Evolutionary conservation across 2,329 filamentous ascomycete genomes (phyloP).

Genomic region (Purpureocillium takamizusanense): DNA sequence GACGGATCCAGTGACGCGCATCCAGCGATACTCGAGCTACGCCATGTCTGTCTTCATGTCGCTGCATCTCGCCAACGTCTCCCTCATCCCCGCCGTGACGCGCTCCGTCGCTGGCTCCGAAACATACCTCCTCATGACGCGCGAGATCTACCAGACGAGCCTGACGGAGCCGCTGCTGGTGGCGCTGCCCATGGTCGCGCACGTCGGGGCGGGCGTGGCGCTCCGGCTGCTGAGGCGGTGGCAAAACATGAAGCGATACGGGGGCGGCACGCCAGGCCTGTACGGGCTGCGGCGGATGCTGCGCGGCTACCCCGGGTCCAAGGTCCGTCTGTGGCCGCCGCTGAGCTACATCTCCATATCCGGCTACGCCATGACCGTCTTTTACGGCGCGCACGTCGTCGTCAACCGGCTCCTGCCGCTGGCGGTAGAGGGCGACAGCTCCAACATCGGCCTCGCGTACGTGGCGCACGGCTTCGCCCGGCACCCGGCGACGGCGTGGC

Average conservation of each 20-base stretch:
- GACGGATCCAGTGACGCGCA: slow-evolving; percentile 32
- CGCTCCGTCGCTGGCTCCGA: slow-evolving; percentile 67
- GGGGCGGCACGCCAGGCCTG: slow-evolving; percentile 53
- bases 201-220: slow-evolving; percentile 68
- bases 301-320: slow-evolving; percentile 24
- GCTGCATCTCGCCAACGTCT: slow-evolving; percentile 74
- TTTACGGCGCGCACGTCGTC: slow-evolving; percentile 63
- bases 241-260: slow-evolving; percentile 66
- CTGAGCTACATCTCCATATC: slow-evolving; percentile 61
- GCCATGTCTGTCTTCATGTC: slow-evolving; percentile 68
- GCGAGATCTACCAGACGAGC: slow-evolving; percentile 84
- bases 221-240: slow-evolving; percentile 67
- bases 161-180: slow-evolving; percentile 74
- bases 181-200: slow-evolving; percentile 61
- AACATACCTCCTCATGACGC: slow-evolving; percentile 79
- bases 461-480: slow-evolving; percentile 77
- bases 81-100: slow-evolving; percentile 67
- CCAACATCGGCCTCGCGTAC: slow-evolving; percentile 76
- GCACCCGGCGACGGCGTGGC: slow-evolving; percentile 56
- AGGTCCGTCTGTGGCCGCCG: slow-evolving; percentile 50
- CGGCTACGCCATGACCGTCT: slow-evolving; percentile 60
- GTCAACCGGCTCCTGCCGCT: slow-evolving; percentile 71
- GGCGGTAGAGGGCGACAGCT: slow-evolving; percentile 70
- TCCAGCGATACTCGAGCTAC: slow-evolving; percentile 87
- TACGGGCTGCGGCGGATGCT: slow-evolving; percentile 25